Evolutionary conservation across 148 eudicot genomes (phyloP).

Genomic region (Dianthus caryophyllus): DNA sequence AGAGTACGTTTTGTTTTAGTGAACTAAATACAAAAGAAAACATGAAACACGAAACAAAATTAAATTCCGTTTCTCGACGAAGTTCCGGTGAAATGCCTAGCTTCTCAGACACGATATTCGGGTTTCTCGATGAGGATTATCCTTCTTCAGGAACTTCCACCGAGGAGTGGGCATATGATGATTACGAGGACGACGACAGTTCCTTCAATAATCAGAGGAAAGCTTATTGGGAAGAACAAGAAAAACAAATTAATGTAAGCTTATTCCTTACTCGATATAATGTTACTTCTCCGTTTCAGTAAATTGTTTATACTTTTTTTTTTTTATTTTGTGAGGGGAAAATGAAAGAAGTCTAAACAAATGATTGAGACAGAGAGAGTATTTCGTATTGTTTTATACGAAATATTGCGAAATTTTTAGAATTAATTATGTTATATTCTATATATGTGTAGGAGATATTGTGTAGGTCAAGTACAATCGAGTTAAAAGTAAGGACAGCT

Average conservation of each 20-base stretch:
- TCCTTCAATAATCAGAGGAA: constrained; percentile 25
- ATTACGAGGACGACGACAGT: constrained; percentile 25
- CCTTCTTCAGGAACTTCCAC: constrained; percentile 9
- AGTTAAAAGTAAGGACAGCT: constrained; percentile 43
- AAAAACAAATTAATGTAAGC: constrained; percentile 34
- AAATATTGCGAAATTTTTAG: no score
- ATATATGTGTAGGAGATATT: constrained; percentile 42
- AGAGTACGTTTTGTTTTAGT: not conserved
- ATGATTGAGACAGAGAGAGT: no score
- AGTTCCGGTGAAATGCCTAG: constrained; percentile 30
- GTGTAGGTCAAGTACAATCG: constrained; percentile 52
- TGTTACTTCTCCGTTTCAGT: no score
- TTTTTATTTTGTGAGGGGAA: no score
- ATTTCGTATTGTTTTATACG: no score
- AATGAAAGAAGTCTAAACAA: no score
- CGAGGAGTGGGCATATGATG: constrained; percentile 23
- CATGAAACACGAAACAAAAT: constrained; percentile 2
- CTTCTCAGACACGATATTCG: constrained; percentile 49
- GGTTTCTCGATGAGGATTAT: constrained; percentile 34
- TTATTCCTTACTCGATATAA: not conserved
- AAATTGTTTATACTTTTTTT: no score
- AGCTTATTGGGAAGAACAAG: constrained; percentile 51
- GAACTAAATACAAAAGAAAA: constrained; percentile 2
- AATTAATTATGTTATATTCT: no score
- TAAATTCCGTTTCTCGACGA: constrained; percentile 2